A percentile compares a stretch with the other conserved stretches of the same genome.
Conservation (phyloP, 306 rosid genomes). For the Casuarina cunninghamiana region DNA sequence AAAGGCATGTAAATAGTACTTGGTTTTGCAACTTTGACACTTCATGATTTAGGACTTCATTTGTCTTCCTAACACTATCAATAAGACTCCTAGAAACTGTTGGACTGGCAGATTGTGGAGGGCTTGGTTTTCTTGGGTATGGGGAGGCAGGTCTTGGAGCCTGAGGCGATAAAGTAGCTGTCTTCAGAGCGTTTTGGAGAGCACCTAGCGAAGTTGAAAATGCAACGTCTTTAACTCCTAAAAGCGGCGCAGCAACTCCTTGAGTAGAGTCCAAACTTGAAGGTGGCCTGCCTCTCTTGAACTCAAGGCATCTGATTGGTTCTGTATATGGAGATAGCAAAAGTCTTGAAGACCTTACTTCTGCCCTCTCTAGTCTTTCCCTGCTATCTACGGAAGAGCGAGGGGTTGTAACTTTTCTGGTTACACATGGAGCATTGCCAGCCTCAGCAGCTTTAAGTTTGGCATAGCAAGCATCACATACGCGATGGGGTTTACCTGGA, state of each 20-base stretch:
- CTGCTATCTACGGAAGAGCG: conserved; percentile 50
- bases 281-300: conserved; percentile 46
- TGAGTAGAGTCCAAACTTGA: conserved; percentile 33
- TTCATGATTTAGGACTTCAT: conserved; percentile 65
- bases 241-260: conserved; percentile 22
- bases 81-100: conserved; percentile 80
- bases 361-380: conserved; percentile 51
- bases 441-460: conserved; percentile 73
- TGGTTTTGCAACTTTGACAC: conserved; percentile 63
- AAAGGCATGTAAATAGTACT: conserved; percentile 40
- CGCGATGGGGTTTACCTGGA: conserved; percentile 96
- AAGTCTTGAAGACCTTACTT: conserved; percentile 56
- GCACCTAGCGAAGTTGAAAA: conserved; percentile 72
- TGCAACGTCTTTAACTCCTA: conserved; percentile 67
- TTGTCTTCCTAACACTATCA: conserved; percentile 73
- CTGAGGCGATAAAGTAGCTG: conserved; percentile 35
- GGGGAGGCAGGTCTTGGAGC: conserved; percentile 64
- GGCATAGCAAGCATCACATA: conserved; percentile 78
- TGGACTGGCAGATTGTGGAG: conserved; percentile 67
- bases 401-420: conserved; percentile 42
- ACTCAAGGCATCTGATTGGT: conserved; percentile 59
- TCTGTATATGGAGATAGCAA: conserved; percentile 64
- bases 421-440: conserved; percentile 32
- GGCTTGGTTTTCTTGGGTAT: conserved; percentile 73
- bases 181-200: conserved; percentile 53